Conservation (phyloP, 73 alveolate genomes). For the Vitrella brassicaformis region DNA sequence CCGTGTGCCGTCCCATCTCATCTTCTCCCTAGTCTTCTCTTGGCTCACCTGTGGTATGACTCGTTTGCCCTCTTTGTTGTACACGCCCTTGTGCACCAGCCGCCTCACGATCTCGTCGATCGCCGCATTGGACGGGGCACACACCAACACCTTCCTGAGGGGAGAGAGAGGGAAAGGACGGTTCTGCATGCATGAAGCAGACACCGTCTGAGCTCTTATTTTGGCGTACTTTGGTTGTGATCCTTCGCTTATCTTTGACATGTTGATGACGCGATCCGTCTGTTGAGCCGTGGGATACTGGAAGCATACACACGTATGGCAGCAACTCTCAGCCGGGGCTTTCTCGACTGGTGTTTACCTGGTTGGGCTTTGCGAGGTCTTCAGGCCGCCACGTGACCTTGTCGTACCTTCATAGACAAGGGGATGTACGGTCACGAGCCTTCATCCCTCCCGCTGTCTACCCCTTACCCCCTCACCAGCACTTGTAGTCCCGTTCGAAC, state of each 20-base stretch:
- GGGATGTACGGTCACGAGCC: background rate
- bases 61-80: conserved; percentile 20
- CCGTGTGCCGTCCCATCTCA: no score
- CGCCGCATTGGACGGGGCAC: conserved; percentile 58
- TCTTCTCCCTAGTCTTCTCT: no score
- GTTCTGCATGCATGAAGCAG: no score
- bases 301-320: background rate
- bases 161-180: no score
- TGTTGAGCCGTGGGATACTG: background rate
- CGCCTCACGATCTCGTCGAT: conserved; percentile 52
- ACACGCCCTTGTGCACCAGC: conserved; percentile 35
- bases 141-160: conserved; percentile 35
- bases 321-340: background rate
- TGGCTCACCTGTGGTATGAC: conserved; percentile 3
- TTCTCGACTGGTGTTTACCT: background rate
- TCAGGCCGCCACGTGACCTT: background rate
- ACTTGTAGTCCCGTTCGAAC: no score
- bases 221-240: no score
- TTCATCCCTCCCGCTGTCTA: background rate
- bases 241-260: background rate
- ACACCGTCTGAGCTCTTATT: no score
- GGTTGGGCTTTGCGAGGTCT: background rate
- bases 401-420: background rate
- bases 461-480: background rate
- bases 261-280: background rate